phyloP scores from a whole-genome alignment of 148 eudicot species.

The Cornus suecica region DNA sequence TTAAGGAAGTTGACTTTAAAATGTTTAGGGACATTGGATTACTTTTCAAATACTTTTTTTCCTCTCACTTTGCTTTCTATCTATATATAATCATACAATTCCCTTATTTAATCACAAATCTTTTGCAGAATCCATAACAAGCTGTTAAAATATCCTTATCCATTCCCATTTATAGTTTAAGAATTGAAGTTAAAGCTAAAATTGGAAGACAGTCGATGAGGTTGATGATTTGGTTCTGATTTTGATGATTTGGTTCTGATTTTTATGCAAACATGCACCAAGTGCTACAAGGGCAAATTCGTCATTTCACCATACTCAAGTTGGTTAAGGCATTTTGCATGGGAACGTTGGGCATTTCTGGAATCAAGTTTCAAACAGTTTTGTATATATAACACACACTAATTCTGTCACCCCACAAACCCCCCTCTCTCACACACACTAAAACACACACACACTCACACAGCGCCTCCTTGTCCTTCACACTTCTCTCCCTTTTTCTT shows the following conservation, averaged over 20 bases:
- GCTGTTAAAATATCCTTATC: too few relatives aligned
- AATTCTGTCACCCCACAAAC: slow-evolving; percentile 16
- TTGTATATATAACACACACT: slow-evolving; percentile 25
- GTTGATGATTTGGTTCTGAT: not conserved
- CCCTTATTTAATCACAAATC: too few relatives aligned
- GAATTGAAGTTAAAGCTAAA: too few relatives aligned
- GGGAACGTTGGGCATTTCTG: slow-evolving; percentile 13
- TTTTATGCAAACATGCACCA: too few relatives aligned
- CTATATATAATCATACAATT: too few relatives aligned
- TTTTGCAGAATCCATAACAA: too few relatives aligned
- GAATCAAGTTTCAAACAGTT: not conserved
- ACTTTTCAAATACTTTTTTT: too few relatives aligned
- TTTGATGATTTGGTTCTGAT: not conserved
- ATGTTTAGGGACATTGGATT: too few relatives aligned
- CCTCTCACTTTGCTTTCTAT: too few relatives aligned
- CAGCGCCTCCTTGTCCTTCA: slow-evolving; percentile 5
- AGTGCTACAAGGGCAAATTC: not conserved
- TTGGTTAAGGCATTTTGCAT: slow-evolving; percentile 9
- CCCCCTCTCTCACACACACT: not conserved
- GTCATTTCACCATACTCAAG: slow-evolving; percentile 1
- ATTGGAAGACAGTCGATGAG: not conserved
- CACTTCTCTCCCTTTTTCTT: slow-evolving; percentile 13
- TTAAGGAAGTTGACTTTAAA: too few relatives aligned
- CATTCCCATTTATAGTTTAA: too few relatives aligned
- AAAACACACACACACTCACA: slow-evolving; percentile 4